Base-by-base conservation (phyloP, 176 grass and related monocot genomes). In the Musa troglodytarum region DNA sequence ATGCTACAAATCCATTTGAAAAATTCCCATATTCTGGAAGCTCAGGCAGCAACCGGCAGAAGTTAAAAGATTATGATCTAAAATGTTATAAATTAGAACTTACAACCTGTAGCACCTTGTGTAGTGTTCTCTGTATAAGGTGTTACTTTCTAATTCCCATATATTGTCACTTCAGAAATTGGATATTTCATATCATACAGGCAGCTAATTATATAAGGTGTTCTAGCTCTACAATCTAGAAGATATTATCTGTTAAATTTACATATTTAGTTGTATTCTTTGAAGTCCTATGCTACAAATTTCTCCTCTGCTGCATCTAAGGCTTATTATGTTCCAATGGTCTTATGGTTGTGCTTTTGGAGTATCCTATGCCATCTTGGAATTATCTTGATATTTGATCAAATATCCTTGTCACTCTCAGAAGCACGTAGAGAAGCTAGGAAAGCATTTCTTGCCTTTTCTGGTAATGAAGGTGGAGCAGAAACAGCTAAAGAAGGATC, bases 361-460 rank as follows among this genome's bases (percentile, higher is more conserved):
- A 82, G 76, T 54, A 67, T 49, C 17, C 54, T 71, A 68, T 13
- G n/a, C 3, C 10, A 53, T 11, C 0, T 50, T 22, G 34, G 21
- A 57, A 20, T 63, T 50, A 11, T 63, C 22, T 12, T 63, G 20
- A 49, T 52, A 29, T 73, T 12, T 75, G 50, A 71, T 86, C 22
- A 59, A 84, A 53, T 52, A 16, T 71, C 56, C 34, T 58, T 81
- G 10, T 14, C 83, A 1, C 63, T 77, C 85, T 73, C 81, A 98
- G 90, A 91, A 89, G 86, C 85, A 81, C 83, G 86, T 50, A 89
- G 94, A 84, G 85, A 86, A 78, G 94, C 94, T 77, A 90, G 94
- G 85, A 98, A 87, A 85, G 94, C 94, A 74, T 87, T 98, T 81
- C 58, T 98, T 69, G 94, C 94, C 24, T 82, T 98, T 62, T 90